phyloP scores from a whole-genome alignment of 192 early-diverging fungal species.

The Chytriomyces sp. region DNA sequence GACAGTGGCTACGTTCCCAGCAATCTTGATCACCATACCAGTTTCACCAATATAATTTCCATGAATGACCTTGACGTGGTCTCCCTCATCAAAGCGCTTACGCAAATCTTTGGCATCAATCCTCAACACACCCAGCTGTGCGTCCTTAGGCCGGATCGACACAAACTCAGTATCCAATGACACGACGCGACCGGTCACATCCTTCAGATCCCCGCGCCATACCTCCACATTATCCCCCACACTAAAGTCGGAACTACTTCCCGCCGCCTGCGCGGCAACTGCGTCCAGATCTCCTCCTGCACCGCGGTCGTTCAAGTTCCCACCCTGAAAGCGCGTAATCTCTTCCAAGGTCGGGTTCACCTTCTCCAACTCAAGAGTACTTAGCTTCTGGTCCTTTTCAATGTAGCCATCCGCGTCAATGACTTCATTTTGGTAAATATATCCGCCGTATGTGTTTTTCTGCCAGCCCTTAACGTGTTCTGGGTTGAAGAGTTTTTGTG shows the following conservation, averaged over 20 bases:
- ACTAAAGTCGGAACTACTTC: constrained; percentile 43
- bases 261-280: constrained; percentile 11
- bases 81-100: constrained; percentile 89
- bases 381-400: constrained; percentile 70
- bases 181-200: constrained; percentile 74
- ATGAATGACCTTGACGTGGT: constrained; percentile 91
- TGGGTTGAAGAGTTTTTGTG: constrained; percentile 81
- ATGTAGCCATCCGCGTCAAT: constrained; percentile 76
- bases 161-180: constrained; percentile 74
- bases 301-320: constrained; percentile 60
- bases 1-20: constrained; percentile 79
- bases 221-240: constrained; percentile 88
- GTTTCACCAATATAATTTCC: constrained; percentile 83
- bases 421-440: constrained; percentile 38
- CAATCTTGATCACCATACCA: constrained; percentile 85
- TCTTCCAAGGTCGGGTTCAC: constrained; percentile 92
- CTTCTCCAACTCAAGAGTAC: constrained; percentile 54
- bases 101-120: constrained; percentile 65
- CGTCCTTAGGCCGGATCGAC: constrained; percentile 57
- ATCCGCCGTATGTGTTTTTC: constrained; percentile 24
- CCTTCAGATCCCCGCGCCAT: constrained; percentile 78
- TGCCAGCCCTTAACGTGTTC: constrained; percentile 38
- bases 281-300: constrained; percentile 44
- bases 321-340: constrained; percentile 79
- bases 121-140: constrained; percentile 3